Evolutionary conservation across 164 flowering plant species (phyloP).

Genomic region (Magnolia sinica): DNA sequence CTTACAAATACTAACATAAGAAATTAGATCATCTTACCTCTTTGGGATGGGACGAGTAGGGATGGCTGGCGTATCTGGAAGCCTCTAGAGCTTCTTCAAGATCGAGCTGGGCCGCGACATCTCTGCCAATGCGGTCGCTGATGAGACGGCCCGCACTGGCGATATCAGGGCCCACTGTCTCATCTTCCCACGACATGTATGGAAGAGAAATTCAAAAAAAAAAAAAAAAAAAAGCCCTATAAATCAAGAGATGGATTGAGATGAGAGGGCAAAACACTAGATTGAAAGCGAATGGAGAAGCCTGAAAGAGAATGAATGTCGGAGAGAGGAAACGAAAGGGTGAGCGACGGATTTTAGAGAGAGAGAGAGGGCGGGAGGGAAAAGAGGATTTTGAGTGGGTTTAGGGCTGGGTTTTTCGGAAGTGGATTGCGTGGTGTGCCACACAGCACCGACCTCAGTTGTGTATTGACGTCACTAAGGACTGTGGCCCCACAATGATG

Average conservation of each 20-base stretch:
- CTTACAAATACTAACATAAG: not conserved
- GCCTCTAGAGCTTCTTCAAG: conserved; percentile 95
- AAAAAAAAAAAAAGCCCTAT: not conserved
- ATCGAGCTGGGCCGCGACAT: conserved; percentile 65
- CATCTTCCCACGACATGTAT: conserved; percentile 70
- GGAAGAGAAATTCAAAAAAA: not conserved
- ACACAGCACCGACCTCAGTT: too few relatives aligned
- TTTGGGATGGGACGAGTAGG: conserved; percentile 82
- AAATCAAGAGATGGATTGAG: too few relatives aligned
- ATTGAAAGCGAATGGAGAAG: not conserved
- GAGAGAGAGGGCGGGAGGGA: not conserved
- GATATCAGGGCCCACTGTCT: conserved; percentile 74
- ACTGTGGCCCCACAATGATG: too few relatives aligned
- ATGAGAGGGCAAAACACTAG: not conserved
- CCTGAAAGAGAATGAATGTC: not conserved
- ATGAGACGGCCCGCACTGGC: conserved; percentile 75
- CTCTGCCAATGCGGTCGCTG: conserved; percentile 75
- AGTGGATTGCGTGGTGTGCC: too few relatives aligned
- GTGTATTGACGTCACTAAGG: too few relatives aligned
- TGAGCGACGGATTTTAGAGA: too few relatives aligned
- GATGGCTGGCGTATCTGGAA: conserved; percentile 88
- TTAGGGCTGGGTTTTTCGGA: not conserved
- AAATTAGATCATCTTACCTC: conserved; percentile 45
- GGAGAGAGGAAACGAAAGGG: not conserved
- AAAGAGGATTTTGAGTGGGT: conserved; percentile 1